Evolutionary conservation across 768 basidiomycete species (phyloP).

Genomic region (Tricholoma matsutake): DNA sequence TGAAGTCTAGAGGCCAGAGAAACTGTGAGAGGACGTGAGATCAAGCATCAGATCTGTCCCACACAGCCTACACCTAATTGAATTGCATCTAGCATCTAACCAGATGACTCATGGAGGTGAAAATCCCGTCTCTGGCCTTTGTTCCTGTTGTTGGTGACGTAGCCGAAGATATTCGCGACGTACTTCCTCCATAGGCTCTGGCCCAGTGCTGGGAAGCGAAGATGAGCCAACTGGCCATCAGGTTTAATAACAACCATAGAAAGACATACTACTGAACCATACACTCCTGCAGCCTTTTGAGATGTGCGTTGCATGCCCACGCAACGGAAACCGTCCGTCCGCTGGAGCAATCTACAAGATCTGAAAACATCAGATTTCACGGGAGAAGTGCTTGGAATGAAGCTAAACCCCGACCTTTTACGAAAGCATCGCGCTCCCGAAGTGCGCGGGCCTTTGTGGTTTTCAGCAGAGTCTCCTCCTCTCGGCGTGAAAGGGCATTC

Average conservation of each 20-base stretch:
- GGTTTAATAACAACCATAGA: not conserved
- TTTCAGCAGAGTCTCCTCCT: conserved; percentile 84
- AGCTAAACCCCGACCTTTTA: conserved; percentile 53
- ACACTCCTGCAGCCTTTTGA: conserved; percentile 71
- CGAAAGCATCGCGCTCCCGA: conserved; percentile 71
- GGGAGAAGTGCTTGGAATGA: not conserved
- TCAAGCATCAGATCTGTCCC: too few species aligned
- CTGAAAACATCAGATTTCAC: conserved; percentile 34
- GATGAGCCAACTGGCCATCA: not conserved
- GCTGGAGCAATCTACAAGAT: conserved; percentile 77
- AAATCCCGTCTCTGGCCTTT: conserved; percentile 7
- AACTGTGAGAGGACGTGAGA: too few species aligned
- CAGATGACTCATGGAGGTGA: not conserved
- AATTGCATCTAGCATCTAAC: too few species aligned
- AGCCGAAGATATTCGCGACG: conserved; percentile 72
- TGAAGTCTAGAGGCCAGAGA: too few species aligned
- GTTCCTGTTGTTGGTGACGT: conserved; percentile 40
- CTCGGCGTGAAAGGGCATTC: conserved; percentile 83
- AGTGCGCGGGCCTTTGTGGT: conserved; percentile 76
- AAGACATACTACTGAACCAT: conserved; percentile 74
- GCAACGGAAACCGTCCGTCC: conserved; percentile 82
- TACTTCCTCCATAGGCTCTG: conserved; percentile 70
- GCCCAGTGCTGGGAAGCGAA: conserved; percentile 51
- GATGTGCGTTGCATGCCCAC: conserved; percentile 76
- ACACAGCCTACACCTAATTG: too few species aligned